Percentiles rank a stretch among this genome's conserved stretches.
phyloP scores from a whole-genome alignment of 2,329 filamentous ascomycete species.

The Trichophyton mentagrophytes region DNA sequence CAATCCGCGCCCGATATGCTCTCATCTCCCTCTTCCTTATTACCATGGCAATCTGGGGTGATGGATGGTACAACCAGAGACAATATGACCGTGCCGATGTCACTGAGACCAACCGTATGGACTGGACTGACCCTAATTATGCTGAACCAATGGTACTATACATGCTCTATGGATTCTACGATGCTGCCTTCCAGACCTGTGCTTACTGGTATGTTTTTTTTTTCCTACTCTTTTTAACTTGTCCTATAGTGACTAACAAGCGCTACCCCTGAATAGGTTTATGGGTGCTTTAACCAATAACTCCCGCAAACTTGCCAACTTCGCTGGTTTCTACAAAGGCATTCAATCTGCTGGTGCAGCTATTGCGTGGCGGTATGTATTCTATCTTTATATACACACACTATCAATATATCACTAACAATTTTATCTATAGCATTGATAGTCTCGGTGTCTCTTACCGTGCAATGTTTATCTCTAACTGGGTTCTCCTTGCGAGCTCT shows the following conservation, averaged over 20 bases:
- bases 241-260: neutral
- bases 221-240: neutral
- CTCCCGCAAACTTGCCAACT: constrained; percentile 78
- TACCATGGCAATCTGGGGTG: constrained; percentile 71
- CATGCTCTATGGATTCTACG: constrained; percentile 81
- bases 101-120: constrained; percentile 14
- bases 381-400: neutral
- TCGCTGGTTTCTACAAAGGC: constrained; percentile 80
- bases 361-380: constrained; percentile 34
- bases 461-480: constrained; percentile 60
- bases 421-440: constrained; percentile 56
- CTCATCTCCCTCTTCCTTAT: constrained; percentile 51
- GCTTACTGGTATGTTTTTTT: constrained; percentile 62
- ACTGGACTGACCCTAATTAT: constrained; percentile 44
- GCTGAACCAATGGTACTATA: constrained; percentile 75
- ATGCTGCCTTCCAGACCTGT: constrained; percentile 78
- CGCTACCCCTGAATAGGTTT: constrained; percentile 42
- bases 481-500: constrained; percentile 60
- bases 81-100: constrained; percentile 40
- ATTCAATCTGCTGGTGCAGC: constrained; percentile 77
- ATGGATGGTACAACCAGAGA: constrained; percentile 67
- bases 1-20: constrained; percentile 52
- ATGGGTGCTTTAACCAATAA: constrained; percentile 93
- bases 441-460: constrained; percentile 50
- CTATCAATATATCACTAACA: constrained; percentile 8